Percentiles rank a stretch among this genome's conserved stretches.
These are phyloP conservation scores for Huntiella savannae DNA, from an alignment of 2,329 filamentous ascomycete species.

Conservation along the genomic window DNA sequence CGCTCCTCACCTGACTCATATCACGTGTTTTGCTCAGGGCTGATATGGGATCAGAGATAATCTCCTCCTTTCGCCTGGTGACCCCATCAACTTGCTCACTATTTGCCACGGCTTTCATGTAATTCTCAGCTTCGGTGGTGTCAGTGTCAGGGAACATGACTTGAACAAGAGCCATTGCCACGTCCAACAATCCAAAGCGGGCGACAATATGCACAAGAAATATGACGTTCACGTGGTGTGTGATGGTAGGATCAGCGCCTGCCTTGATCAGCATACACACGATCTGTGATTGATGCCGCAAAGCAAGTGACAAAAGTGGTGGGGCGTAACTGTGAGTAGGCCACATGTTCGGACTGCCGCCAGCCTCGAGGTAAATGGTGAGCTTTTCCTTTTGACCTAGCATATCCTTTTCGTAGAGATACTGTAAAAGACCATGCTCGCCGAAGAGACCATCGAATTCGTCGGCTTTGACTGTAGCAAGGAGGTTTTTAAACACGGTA, in stretches of 20 bases:
- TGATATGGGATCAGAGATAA: neutral
- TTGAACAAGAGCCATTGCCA: neutral
- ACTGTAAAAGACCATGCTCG: slow-evolving; percentile 2
- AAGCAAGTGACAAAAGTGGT: slow-evolving; percentile 12
- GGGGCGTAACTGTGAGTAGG: neutral
- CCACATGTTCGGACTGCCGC: slow-evolving; percentile 1
- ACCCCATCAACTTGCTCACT: neutral
- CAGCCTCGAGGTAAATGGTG: neutral
- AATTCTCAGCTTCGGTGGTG: neutral
- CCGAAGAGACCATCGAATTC: neutral
- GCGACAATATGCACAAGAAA: slow-evolving; percentile 6
- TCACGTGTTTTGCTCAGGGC: too few relatives aligned
- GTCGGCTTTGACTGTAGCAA: neutral
- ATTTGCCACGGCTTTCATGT: neutral
- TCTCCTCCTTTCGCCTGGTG: neutral
- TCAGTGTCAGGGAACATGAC: neutral
- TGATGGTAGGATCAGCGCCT: slow-evolving; percentile 10
- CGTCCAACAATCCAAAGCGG: slow-evolving; percentile 1
- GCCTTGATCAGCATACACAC: slow-evolving; percentile 7
- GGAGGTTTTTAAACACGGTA: neutral
- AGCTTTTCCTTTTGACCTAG: slow-evolving; percentile 2
- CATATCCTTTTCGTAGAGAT: slow-evolving; percentile 1
- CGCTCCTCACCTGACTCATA: slow-evolving; percentile 1
- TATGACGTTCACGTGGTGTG: slow-evolving; percentile 8
- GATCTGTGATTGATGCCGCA: slow-evolving; percentile 9